phyloP scores from a whole-genome alignment of 768 basidiomycete species.

The Mycena belliarum region DNA sequence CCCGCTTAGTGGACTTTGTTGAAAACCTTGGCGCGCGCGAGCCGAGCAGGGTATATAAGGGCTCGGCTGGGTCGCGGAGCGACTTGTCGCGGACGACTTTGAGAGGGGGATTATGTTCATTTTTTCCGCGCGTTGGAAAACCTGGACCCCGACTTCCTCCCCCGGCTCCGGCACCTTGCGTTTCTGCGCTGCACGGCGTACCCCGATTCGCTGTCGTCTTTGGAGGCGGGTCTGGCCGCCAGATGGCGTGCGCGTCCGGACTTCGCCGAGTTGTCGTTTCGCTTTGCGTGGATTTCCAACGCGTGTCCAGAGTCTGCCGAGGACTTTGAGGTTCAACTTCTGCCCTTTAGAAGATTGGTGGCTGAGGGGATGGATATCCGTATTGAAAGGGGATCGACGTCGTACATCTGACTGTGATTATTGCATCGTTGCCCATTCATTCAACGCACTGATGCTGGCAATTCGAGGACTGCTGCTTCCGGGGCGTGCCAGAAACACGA shows the following conservation, averaged over 20 bases:
- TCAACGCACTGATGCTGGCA: too few species aligned
- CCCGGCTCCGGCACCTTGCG: neutral
- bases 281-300: neutral
- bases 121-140: neutral
- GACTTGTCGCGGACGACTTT: too few species aligned
- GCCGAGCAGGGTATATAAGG: too few species aligned
- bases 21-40: too few species aligned
- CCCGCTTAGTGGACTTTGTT: too few species aligned
- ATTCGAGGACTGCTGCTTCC: too few species aligned
- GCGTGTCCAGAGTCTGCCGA: neutral
- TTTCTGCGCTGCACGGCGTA: neutral
- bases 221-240: neutral
- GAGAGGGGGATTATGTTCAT: too few species aligned
- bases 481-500: too few species aligned
- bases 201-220: neutral
- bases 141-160: neutral
- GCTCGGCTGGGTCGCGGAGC: too few species aligned
- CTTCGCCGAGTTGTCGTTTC: neutral
- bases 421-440: too few species aligned
- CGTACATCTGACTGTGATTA: too few species aligned
- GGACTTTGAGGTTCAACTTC: neutral
- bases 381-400: neutral
- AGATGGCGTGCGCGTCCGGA: neutral
- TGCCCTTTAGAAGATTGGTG: neutral
- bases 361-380: neutral